A percentile compares a stretch with the other conserved stretches of the same genome.
Evolutionary conservation across 2,329 filamentous ascomycete genomes (phyloP).

Genomic region (Allantophomopsis lycopodina): DNA sequence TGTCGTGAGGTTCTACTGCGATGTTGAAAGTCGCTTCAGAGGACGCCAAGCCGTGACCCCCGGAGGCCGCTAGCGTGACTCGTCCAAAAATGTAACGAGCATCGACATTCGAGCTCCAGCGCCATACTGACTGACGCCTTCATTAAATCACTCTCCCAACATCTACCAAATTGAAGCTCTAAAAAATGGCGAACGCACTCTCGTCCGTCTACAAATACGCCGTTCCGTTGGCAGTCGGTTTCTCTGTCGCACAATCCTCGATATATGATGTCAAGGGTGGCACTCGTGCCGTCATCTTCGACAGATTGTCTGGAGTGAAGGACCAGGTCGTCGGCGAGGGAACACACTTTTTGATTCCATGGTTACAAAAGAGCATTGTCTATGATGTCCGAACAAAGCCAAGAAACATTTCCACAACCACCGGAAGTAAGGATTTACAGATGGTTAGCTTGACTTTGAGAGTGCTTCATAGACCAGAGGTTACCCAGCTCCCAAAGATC

Average conservation of each 20-base stretch:
- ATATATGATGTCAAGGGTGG: slow-evolving; percentile 97
- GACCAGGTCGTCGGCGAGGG: slow-evolving; percentile 88
- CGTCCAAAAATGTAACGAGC: slow-evolving; percentile 11
- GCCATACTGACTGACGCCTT: neutral
- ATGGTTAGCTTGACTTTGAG: slow-evolving; percentile 98
- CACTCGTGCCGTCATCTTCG: slow-evolving; percentile 93
- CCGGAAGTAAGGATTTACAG: slow-evolving; percentile 96
- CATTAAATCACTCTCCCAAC: slow-evolving; percentile 1
- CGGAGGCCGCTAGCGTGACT: slow-evolving; percentile 11
- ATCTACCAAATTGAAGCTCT: neutral
- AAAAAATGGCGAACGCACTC: slow-evolving; percentile 35
- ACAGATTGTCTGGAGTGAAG: slow-evolving; percentile 82
- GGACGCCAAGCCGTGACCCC: slow-evolving; percentile 9
- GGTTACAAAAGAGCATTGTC: slow-evolving; percentile 87
- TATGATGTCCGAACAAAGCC: slow-evolving; percentile 98
- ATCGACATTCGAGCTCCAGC: neutral
- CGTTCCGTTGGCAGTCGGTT: slow-evolving; percentile 58
- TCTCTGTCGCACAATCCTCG: slow-evolving; percentile 58
- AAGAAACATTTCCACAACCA: slow-evolving; percentile 93
- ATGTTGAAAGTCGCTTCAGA: slow-evolving; percentile 5
- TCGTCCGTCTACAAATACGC: slow-evolving; percentile 52
- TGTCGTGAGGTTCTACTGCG: slow-evolving; percentile 4
- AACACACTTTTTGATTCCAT: slow-evolving; percentile 91
- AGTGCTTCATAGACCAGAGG: slow-evolving; percentile 88
- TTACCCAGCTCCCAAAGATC: slow-evolving; percentile 86